Base-by-base conservation (phyloP, 768 basidiomycete species). In the Leccinellum luteum region DNA sequence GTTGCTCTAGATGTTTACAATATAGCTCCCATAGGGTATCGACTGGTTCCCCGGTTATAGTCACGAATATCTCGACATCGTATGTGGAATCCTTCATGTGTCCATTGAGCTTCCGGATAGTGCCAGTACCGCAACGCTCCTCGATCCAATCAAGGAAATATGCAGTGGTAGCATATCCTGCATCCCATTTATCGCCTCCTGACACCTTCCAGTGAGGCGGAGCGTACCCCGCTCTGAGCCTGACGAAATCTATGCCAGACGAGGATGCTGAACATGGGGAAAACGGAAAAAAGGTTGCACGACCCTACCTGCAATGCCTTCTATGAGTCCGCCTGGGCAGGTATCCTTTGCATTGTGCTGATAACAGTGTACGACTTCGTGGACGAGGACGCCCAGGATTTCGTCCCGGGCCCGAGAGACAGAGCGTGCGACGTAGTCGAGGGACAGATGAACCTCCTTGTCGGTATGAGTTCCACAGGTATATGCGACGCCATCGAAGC, bases 301-400 rank as follows among this genome's bases (percentile, higher is more conserved):
- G n/a, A 12, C 59, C 75, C 44, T 57, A 87, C 89, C 89, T 69
- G 90, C 90, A 27, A 93, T 78, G 19, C 90, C 90, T 66, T 93
- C 90, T 60, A 90, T 83, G 48, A 93, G 73, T 2, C 90, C 90
- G 2, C 81, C 80, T 0, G 88, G 87, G 61, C 81, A 85, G 44
- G 79, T 81, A 25, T 76, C 84, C 23, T 74, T 66, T 1, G 79
- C 87, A 63, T 89, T 79, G 70, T 84, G 81, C 66, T 92, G 90
- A 67, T 79, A 92, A 65, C 87, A 91, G 61, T 92, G 90, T 6
- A 90, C 89, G 66, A 87, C 79, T 72, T 92, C 89, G 67, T 89
- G 90, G 34, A 80, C 74, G 3, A 92, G 75, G 3, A 91, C 88
- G 4, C 90, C 90, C 43, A 74, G 61, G 50, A 91, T 85, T 73